Evolutionary conservation across 1,284 basidiomycete genomes (phyloP).

Genomic region (Dichomitus squalens): DNA sequence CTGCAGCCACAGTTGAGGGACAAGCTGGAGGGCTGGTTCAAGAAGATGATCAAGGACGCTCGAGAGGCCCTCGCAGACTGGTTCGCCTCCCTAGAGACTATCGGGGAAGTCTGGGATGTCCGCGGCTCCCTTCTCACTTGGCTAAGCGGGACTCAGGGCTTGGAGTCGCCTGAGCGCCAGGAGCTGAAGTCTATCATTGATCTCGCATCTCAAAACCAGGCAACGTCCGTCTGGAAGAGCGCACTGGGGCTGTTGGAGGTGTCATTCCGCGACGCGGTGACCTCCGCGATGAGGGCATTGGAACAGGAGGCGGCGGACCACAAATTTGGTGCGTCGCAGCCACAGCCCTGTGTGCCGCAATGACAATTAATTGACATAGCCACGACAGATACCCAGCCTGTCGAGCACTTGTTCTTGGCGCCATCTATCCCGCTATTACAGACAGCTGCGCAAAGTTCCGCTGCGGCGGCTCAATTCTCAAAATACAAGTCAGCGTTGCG

Average conservation of each 20-base stretch:
- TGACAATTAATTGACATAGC: neutral
- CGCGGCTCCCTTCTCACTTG: conserved; percentile 51
- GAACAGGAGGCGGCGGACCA: conserved; percentile 28
- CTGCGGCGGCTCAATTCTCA: conserved; percentile 48
- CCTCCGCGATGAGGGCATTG: conserved; percentile 35
- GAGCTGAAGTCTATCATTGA: conserved; percentile 50
- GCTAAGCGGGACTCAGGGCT: conserved; percentile 41
- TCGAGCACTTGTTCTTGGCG: conserved; percentile 56
- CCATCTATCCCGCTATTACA: conserved; percentile 51
- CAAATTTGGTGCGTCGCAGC: conserved; percentile 34
- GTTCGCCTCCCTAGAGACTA: conserved; percentile 56
- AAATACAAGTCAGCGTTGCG: conserved; percentile 58
- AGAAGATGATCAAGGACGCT: conserved; percentile 49
- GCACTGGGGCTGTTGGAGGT: conserved; percentile 45
- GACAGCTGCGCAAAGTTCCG: conserved; percentile 37
- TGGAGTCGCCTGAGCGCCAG: conserved; percentile 46
- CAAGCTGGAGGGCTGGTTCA: conserved; percentile 63
- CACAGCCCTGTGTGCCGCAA: neutral
- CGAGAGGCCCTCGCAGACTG: conserved; percentile 50
- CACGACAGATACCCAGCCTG: conserved; percentile 48
- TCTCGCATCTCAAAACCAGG: conserved; percentile 50
- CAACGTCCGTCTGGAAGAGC: conserved; percentile 57
- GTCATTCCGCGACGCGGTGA: conserved; percentile 47
- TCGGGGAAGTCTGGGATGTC: conserved; percentile 70
- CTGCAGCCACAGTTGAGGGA: conserved; percentile 44